These are phyloP conservation scores for Erodium trifolium DNA, from an alignment of 441 rosid species.

Conservation along the genomic window DNA sequence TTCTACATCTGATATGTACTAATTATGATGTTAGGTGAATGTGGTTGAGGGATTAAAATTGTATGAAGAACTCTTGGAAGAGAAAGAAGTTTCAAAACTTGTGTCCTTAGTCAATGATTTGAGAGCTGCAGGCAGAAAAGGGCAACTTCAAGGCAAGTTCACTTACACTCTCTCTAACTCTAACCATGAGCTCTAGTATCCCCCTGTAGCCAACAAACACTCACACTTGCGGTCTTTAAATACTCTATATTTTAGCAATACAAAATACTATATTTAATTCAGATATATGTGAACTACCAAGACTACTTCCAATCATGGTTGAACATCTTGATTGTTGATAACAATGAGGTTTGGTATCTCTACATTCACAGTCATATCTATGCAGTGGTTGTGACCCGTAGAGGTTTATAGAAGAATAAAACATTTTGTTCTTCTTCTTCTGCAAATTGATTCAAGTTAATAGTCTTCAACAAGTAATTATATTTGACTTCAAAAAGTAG, in stretches of 20 bases:
- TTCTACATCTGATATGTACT: conserved; percentile 17
- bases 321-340: neutral
- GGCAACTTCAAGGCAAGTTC: conserved; percentile 74
- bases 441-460: neutral
- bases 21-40: conserved; percentile 50
- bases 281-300: neutral
- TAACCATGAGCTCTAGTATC: neutral
- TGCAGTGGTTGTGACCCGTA: neutral
- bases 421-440: neutral
- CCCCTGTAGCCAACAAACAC: neutral
- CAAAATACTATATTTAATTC: neutral
- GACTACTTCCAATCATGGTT: neutral
- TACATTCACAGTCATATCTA: neutral
- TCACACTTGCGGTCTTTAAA: neutral
- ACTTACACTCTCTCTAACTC: conserved; percentile 1
- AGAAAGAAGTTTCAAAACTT: conserved; percentile 50
- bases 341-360: neutral
- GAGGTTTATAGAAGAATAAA: neutral
- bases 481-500: neutral
- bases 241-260: neutral
- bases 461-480: neutral
- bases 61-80: conserved; percentile 47
- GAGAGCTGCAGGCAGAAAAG: conserved; percentile 59
- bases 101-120: conserved; percentile 63
- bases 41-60: conserved; percentile 83